Base-by-base conservation (phyloP, 306 rosid species). In the Quillaja saponaria region DNA sequence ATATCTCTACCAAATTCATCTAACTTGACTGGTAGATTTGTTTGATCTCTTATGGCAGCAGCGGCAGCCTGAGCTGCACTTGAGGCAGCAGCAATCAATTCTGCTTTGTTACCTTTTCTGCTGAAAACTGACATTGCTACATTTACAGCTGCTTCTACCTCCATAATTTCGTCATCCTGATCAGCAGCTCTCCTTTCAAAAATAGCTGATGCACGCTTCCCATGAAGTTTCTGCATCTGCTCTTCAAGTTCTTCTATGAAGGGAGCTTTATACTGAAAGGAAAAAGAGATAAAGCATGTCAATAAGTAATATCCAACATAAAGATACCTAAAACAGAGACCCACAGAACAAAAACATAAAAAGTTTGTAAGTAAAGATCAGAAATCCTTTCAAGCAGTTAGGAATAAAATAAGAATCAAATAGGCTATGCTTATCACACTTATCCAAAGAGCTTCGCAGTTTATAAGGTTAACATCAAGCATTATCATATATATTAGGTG, bases 1-100 rank as follows among this genome's bases (percentile, higher is more conserved):
- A 84, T 61, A 76, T 92, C 98, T 64, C 98, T 82, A 50, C 98
- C 98, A 72, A 82, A 84, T 73, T 92, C 96, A 76, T 92, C 98
- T 42, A 92, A 75, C 78, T 79, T 76, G 52, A 72, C 82, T 9
- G 98, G 88, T n/a, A 88, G 83, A 61, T 88, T 83, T 61, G 65
- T 76, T 68, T 86, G 87, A 68, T 84, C 92, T 73, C 84, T 84
- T 20, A 71, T 68, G 57, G 88, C 77, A 74, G 87, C 67, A 55
- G 68, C 78, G 64, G 96, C 98, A 55, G 86, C 90, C 76, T 80
- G 85, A 49, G 92, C 95, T 49, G 98, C 96, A 77, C 53, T 75
- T 71, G 76, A 79, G 58, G 98, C 98, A 46, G 84, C 85, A 8
- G 76, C 71, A 41, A 82, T 40, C 31, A 71, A 13, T 66, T 86